Conservation (phyloP, 2,329 filamentous ascomycete genomes). For the Pseudogymnoascus sp. region DNA sequence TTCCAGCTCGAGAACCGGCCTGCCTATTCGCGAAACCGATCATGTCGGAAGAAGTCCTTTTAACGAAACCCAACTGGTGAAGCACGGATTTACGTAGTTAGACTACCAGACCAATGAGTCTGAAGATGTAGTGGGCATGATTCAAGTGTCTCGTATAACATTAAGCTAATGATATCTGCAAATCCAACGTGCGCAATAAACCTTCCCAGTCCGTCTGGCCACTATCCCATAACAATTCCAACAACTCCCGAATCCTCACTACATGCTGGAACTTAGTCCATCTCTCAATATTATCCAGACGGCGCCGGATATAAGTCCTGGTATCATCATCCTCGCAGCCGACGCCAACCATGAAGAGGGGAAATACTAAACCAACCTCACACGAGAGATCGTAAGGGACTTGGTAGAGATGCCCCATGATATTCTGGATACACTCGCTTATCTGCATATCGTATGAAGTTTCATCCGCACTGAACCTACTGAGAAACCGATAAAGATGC, state of each 20-base stretch:
- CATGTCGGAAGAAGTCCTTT: too few species aligned
- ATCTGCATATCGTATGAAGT: slow-evolving; percentile 5
- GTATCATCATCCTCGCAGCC: neutral
- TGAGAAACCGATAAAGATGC: slow-evolving; percentile 12
- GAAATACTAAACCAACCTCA: slow-evolving; percentile 12
- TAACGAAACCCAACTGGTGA: too few species aligned
- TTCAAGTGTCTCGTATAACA: neutral
- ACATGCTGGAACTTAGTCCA: slow-evolving; percentile 14
- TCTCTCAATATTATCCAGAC: slow-evolving; percentile 10
- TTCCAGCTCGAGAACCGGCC: too few species aligned
- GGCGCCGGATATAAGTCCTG: slow-evolving; percentile 9
- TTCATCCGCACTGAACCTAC: neutral
- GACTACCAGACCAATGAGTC: too few species aligned
- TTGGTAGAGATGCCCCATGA: slow-evolving; percentile 11
- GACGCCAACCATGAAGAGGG: slow-evolving; percentile 13
- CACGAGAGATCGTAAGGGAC: slow-evolving; percentile 11
- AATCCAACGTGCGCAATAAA: slow-evolving; percentile 11
- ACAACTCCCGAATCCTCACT: slow-evolving; percentile 9
- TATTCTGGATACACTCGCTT: slow-evolving; percentile 9
- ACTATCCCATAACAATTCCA: slow-evolving; percentile 11
- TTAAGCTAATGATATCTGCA: slow-evolving; percentile 14
- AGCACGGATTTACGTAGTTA: too few species aligned
- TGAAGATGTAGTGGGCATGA: too few species aligned
- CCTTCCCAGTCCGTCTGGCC: slow-evolving; percentile 14
- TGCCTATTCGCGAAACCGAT: too few species aligned